Evolutionary conservation across 148 eudicot species (phyloP).

Genomic region (Suaeda aralocaspica): DNA sequence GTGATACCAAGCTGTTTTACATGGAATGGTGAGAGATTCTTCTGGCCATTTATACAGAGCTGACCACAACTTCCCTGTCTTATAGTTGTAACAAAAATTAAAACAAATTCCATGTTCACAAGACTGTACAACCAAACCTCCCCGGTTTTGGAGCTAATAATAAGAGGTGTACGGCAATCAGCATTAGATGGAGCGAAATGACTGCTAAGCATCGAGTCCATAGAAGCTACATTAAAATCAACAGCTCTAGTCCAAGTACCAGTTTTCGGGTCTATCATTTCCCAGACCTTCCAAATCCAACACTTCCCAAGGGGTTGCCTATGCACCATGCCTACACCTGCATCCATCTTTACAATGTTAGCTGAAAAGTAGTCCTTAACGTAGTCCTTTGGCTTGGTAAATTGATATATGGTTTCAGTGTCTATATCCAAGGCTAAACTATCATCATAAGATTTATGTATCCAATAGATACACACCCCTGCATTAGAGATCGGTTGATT

Average conservation of each 20-base stretch:
- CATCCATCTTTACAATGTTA: not conserved
- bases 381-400: not conserved
- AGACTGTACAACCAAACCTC: not conserved
- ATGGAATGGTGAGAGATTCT: not conserved
- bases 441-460: not conserved
- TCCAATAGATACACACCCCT: not conserved
- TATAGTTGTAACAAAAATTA: not conserved
- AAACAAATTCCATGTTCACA: not conserved
- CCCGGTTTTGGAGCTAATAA: not conserved
- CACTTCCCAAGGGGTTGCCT: not conserved
- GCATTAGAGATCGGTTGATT: not conserved
- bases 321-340: not conserved
- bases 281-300: not conserved
- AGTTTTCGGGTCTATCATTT: not conserved
- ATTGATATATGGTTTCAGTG: slow-evolving; percentile 2
- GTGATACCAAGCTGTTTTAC: not conserved
- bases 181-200: not conserved
- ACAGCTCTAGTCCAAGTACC: not conserved
- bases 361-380: not conserved
- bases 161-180: too few species aligned
- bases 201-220: not conserved
- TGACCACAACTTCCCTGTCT: not conserved
- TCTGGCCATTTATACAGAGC: not conserved
- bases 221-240: not conserved
- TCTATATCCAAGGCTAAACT: slow-evolving; percentile 3